These are phyloP conservation scores for Yueomyces sp. DNA, from an alignment of 805 yeast genomes.

Conservation along the genomic window DNA sequence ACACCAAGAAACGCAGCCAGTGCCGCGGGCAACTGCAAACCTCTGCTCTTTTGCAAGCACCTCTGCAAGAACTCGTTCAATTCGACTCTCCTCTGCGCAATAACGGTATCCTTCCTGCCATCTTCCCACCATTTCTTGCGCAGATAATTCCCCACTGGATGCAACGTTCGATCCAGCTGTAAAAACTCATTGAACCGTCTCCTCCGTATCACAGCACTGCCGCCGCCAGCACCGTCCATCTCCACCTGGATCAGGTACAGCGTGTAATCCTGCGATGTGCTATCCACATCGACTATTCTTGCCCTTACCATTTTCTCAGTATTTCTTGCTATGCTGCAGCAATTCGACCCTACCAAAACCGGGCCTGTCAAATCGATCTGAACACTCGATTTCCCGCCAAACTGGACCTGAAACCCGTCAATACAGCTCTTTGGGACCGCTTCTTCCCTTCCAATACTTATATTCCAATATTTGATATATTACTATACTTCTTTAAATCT, in stretches of 20 bases:
- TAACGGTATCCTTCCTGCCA: background rate
- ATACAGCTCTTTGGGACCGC: no score
- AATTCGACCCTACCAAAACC: no score
- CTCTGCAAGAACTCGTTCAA: background rate
- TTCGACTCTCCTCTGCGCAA: background rate
- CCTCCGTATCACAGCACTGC: background rate
- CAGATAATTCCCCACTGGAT: background rate
- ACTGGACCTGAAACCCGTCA: no score
- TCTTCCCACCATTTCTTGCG: background rate
- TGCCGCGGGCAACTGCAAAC: no score
- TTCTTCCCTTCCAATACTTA: no score
- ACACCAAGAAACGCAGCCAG: no score
- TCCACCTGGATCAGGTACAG: background rate
- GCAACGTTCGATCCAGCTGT: background rate
- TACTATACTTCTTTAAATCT: no score
- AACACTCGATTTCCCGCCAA: no score
- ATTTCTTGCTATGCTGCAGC: no score
- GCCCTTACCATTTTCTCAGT: conserved; percentile 30
- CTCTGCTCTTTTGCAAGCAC: no score
- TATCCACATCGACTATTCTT: background rate
- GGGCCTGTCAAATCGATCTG: no score
- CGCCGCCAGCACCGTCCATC: background rate
- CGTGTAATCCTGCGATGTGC: background rate
- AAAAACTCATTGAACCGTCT: background rate
- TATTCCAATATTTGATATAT: no score